Evolutionary conservation across 371 early-diverging fungal species (phyloP), one percentile per base, ranked within the genome.

Genomic region (Cokeromyces recurvatus): DNA sequence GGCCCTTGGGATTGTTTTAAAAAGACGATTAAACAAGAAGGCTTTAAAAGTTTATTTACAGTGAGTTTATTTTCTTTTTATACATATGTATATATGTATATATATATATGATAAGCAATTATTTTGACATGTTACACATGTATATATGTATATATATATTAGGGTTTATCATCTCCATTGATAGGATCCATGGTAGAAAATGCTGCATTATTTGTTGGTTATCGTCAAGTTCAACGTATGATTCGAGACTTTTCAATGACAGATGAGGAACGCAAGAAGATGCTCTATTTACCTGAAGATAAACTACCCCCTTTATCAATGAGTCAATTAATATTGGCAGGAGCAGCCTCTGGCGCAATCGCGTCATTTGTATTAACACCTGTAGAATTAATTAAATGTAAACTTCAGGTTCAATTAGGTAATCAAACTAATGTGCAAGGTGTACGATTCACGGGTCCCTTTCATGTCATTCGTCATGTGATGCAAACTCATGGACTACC

Each of bases 141-240:
- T n/a, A n/a, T n/a, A n/a, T n/a, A n/a, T n/a, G n/a, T 21, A 7
- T 27, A 7, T 27, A 7, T 27, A 7, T 27, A 27, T n/a, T 53
- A 90, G 86, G 98, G 98, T 11, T 73, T 97, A 48, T 77, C 91
- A 0, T 88, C 95, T 17, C 98, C 96, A 1, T 62, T 97, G 25
- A 68, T 95, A 4, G 98, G 96, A 0, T 86, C 94, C 1, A 92
- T 96, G 88, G 74, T 93, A 8, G 98, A 95, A 63, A 95, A 95
- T 73, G 89, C 94, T 4, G 80, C 87, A 2, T 77, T 95, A 27
- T 97, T 97, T 62, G 84, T 89, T 9, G 82, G 87, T 4, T 97
- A 95, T 72, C 82, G 85, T 59, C 79, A 84, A 39, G 81, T 91
- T 32, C 95, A 94, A 64, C 64, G 74, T 27, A 32, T 79, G 43